phyloP scores from a whole-genome alignment of 441 rosid genomes.

The Euphorbia schlechtendalii region DNA sequence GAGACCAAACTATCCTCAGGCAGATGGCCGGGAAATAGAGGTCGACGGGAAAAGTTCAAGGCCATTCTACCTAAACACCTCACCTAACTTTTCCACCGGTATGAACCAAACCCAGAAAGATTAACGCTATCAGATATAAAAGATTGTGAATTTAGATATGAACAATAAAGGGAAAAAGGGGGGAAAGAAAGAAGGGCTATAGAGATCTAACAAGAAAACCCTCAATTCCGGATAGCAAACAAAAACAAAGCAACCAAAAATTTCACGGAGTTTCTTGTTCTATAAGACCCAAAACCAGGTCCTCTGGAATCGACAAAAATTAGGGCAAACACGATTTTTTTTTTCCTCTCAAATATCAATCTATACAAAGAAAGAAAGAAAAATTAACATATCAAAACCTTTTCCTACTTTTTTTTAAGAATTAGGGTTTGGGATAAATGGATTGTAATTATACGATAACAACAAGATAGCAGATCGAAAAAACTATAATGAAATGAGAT shows the following conservation, averaged over 20 bases:
- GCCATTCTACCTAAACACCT: conserved; percentile 47
- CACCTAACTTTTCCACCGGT: conserved; percentile 23
- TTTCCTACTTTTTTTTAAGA: background rate
- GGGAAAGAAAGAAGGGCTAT: conserved; percentile 1
- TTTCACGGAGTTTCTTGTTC: conserved; percentile 55
- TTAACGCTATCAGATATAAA: background rate
- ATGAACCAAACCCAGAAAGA: conserved; percentile 16
- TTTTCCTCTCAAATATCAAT: background rate
- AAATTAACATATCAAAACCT: conserved; percentile 15
- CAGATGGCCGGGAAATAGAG: conserved; percentile 47
- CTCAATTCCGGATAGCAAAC: conserved; percentile 84
- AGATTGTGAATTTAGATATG: background rate
- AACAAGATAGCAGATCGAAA: conserved; percentile 16
- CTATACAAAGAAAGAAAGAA: conserved; percentile 7
- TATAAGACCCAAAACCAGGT: conserved; percentile 25
- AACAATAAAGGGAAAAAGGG: conserved; percentile 3
- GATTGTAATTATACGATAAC: conserved; percentile 15
- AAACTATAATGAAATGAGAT: conserved; percentile 17
- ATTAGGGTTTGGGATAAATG: conserved; percentile 45
- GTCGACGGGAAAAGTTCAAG: conserved; percentile 74
- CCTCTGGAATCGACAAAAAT: background rate
- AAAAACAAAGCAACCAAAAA: conserved; percentile 84
- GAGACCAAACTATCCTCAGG: conserved; percentile 64
- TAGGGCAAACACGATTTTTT: conserved; percentile 4
- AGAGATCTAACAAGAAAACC: conserved; percentile 50